Evolutionary conservation across 768 basidiomycete species (phyloP).

Genomic region (Russula dissimulans): DNA sequence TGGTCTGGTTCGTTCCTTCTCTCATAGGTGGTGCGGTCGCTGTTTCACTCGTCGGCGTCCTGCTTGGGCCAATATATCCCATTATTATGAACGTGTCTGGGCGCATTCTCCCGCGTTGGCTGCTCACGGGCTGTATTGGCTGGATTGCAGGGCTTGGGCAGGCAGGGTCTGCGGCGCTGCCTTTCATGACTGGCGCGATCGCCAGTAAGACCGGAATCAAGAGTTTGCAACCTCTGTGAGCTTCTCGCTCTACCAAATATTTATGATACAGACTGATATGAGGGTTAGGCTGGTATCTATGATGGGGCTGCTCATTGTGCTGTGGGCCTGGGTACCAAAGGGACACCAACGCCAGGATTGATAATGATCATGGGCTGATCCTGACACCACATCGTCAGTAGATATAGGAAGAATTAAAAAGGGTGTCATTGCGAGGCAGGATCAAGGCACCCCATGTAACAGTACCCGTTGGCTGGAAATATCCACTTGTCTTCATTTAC

Average conservation of each 20-base stretch:
- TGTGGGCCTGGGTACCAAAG: constrained; percentile 38
- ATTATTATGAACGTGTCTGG: constrained; percentile 34
- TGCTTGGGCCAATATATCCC: constrained; percentile 41
- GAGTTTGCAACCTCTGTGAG: constrained; percentile 43
- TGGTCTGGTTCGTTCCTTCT: constrained; percentile 49
- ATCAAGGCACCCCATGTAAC: not conserved
- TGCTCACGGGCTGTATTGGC: constrained; percentile 35
- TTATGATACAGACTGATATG: not conserved
- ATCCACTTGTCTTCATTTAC: not conserved
- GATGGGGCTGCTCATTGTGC: constrained; percentile 33
- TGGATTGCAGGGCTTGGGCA: constrained; percentile 47
- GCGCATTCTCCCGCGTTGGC: constrained; percentile 36
- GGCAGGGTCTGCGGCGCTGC: constrained; percentile 41
- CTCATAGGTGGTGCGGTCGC: constrained; percentile 46
- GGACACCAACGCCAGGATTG: constrained; percentile 10
- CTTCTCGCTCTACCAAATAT: not conserved
- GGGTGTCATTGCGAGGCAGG: not conserved
- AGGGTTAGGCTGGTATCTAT: constrained; percentile 29
- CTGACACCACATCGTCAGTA: not conserved
- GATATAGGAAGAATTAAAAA: not conserved
- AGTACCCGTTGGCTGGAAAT: not conserved
- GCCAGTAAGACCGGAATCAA: constrained; percentile 34
- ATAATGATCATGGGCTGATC: not conserved
- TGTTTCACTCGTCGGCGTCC: constrained; percentile 44
- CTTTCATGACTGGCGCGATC: constrained; percentile 42